Evolutionary conservation across 129 eudicot species (phyloP), one percentile per base, ranked within the genome.

Genomic region (Pittosporum tobira): DNA sequence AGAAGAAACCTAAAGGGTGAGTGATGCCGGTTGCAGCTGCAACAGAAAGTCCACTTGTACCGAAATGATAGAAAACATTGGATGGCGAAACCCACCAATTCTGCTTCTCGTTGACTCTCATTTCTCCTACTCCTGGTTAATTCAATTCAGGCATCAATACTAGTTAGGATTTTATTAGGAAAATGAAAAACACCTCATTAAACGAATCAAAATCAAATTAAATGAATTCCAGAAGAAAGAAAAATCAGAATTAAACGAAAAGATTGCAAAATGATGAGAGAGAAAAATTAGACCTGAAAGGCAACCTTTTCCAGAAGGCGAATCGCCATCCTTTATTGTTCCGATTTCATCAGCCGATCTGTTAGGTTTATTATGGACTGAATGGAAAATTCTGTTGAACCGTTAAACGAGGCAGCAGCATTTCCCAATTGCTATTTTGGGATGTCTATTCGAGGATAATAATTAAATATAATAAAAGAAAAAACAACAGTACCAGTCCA

Each of bases 31-130:
- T 91, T 14, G 99, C 99, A 27, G 88, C 78, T 36, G 99, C 99
- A 72, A 87, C 98, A 27, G 98, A 75, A 64, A 69, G 59, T 63
- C 96, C 99, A 72, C 96, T 86, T n/a, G 99, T 86, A 47, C 94
- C 96, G 68, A 91, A 91, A 68, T 91, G 99, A 67, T 71, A 76
- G 11, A 71, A 65, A 49, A 87, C 82, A 65, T 82, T 76, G 1
- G 90, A 75, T 10, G 86, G 71, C 20, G 98, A 82, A 48, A 57
- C 59, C 67, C 75, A 76, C 88, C 79, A 78, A 69, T 68, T 80
- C 59, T 43, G 59, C 53, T 48, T 61, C 47, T 50, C 76, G 53
- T 50, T 30, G 58, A 42, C 71, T 31, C 73, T 63, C 70, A 64
- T 42, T 45, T 62, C 37, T 21, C 87, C 98, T 76, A 38, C 42